Evolutionary conservation across 345 rosid genomes (phyloP), one percentile per base, ranked within the genome.

Genomic region (Murraya paniculata): DNA sequence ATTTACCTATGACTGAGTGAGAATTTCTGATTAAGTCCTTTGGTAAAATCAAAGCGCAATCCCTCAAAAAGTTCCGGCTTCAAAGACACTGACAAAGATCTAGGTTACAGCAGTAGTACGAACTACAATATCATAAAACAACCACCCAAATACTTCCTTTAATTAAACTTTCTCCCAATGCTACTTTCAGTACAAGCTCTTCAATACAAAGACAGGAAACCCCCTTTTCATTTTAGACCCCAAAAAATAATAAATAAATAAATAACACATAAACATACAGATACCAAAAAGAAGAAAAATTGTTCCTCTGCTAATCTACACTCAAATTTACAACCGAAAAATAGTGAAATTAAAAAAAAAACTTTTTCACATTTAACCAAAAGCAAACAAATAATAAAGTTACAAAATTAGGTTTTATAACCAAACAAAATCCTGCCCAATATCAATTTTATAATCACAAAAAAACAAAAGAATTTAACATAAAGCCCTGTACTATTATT

Each of bases 1-100:
- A 70, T 4, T 7, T 79, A 94, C 99, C 98, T 96, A 82, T 94
- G 99, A 79, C 95, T 90, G 69, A 94, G 93, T 28, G 91, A 91
- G 84, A 96, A 96, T 72, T 89, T 92, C 68, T 88, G 97, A 83
- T 91, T 96, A 71, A 96, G 88, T 19, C 94, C 89, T 80, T 94
- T 96, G 83, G 90, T 87, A 82, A 96, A 96, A 84, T 96, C 99
- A 77, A 96, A 96, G 53, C 98, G 97, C 85, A 96, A 82, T 57
- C 98, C 99, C 91, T 96, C 99, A 75, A 94, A 96, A 82, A 83
- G 74, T 60, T 96, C 99, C 4, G 97, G 91, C 91, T 91, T 96
- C 79, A 96, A 86, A 61, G 99, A 94, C 97, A 96, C 99, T 96
- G 93, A 85, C 72, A 84, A 73, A 64, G 71, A 74, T 61, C 11